These are phyloP conservation scores for Exophiala alcalophila DNA, from an alignment of 2,329 filamentous ascomycete species.

Conservation along the genomic window DNA sequence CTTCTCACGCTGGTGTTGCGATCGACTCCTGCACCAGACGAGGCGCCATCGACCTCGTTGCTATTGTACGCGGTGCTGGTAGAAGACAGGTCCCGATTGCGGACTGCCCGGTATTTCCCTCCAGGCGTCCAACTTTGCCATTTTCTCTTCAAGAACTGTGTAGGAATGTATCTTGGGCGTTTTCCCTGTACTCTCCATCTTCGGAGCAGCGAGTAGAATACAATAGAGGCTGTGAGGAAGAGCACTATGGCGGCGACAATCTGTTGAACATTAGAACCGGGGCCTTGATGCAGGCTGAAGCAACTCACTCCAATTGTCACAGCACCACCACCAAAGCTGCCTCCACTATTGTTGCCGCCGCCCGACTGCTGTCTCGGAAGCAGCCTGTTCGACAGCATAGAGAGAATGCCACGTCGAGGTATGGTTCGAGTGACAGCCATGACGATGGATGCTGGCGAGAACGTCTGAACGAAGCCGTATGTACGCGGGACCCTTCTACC, in stretches of 20 bases:
- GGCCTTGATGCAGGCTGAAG: not conserved
- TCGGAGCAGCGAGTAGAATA: slow-evolving; percentile 24
- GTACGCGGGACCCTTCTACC: slow-evolving; percentile 3
- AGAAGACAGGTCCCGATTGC: slow-evolving; percentile 20
- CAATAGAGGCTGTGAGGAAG: slow-evolving; percentile 15
- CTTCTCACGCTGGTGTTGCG: slow-evolving; percentile 83
- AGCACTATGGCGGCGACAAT: slow-evolving; percentile 17
- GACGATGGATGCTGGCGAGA: not conserved
- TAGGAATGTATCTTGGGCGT: slow-evolving; percentile 24
- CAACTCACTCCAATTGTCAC: slow-evolving; percentile 22
- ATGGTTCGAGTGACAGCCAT: slow-evolving; percentile 14
- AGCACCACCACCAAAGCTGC: slow-evolving; percentile 15
- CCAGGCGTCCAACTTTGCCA: slow-evolving; percentile 29
- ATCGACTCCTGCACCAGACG: slow-evolving; percentile 56
- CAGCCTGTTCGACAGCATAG: slow-evolving; percentile 1
- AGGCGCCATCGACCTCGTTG: slow-evolving; percentile 14
- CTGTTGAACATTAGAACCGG: slow-evolving; percentile 11
- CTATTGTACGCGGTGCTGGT: slow-evolving; percentile 24
- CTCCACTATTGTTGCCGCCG: slow-evolving; percentile 2
- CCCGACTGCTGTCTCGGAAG: slow-evolving; percentile 6
- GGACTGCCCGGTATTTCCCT: slow-evolving; percentile 27
- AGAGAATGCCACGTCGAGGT: not conserved
- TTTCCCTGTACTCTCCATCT: slow-evolving; percentile 22
- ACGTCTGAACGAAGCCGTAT: not conserved
- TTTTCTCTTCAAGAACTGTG: slow-evolving; percentile 24